phyloP scores from a whole-genome alignment of 1,284 basidiomycete genomes.

The Sutorius eximius region DNA sequence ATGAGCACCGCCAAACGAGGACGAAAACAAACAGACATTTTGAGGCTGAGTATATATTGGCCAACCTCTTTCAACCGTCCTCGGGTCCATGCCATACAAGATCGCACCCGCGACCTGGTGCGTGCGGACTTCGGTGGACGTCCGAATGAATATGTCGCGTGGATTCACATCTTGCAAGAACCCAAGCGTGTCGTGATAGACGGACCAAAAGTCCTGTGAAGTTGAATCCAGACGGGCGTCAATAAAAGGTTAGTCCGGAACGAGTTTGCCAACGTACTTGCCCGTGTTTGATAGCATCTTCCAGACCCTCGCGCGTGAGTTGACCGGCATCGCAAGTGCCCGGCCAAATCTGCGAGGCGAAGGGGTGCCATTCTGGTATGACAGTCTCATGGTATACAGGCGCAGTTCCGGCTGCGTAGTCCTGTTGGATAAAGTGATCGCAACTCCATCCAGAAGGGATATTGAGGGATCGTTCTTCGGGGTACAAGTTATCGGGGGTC shows the following conservation, averaged over 20 bases:
- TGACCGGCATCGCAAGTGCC: slow-evolving; percentile 57
- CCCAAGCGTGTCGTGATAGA: slow-evolving; percentile 44
- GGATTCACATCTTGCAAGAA: slow-evolving; percentile 44
- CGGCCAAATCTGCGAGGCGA: slow-evolving; percentile 51
- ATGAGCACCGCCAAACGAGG: neutral
- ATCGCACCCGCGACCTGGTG: slow-evolving; percentile 53
- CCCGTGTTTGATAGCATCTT: slow-evolving; percentile 51
- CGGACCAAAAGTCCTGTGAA: slow-evolving; percentile 49
- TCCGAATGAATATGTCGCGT: slow-evolving; percentile 45
- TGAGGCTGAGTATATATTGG: slow-evolving; percentile 45
- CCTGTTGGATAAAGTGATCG: slow-evolving; percentile 37
- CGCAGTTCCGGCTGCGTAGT: slow-evolving; percentile 37
- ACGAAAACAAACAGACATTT: slow-evolving; percentile 28
- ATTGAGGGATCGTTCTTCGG: slow-evolving; percentile 46
- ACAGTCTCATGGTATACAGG: slow-evolving; percentile 42
- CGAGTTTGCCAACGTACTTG: slow-evolving; percentile 31
- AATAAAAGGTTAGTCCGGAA: neutral
- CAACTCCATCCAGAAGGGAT: slow-evolving; percentile 44
- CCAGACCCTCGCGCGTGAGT: slow-evolving; percentile 48
- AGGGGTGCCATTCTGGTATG: slow-evolving; percentile 46
- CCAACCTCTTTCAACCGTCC: slow-evolving; percentile 37
- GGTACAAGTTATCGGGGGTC: slow-evolving; percentile 41
- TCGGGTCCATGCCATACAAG: slow-evolving; percentile 50
- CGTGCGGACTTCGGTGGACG: slow-evolving; percentile 47
- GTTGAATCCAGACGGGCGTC: neutral